Evolutionary conservation across 148 eudicot species (phyloP), one percentile per base, ranked within the genome.

Genomic region (Rhododendron vialii): DNA sequence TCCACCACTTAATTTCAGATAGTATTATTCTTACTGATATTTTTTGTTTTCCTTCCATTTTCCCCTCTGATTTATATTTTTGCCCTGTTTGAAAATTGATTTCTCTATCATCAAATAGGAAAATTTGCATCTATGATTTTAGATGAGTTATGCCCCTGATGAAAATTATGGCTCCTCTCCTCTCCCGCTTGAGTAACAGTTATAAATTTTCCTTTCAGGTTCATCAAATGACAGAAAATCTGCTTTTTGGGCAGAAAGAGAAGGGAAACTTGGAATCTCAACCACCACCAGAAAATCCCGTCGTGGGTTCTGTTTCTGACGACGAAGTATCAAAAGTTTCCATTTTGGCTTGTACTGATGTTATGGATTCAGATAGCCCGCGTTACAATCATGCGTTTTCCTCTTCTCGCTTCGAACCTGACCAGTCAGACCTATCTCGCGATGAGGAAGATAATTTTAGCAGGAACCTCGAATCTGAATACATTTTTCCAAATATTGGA

Each of bases 391-490:
- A 87, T 84, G 91, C 87, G 74, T 80, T 69, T 73, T 85, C 89
- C 80, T 88, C 90, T 30, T 86, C 90, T n/a, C 82, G 88, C 57
- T 88, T 93, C n/a, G 93, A 93, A 59, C 89, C 83, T n/a, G 94
- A 92, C 45, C 93, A 92, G 22, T 92, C 93, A 0, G 93, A 94
- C 81, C 84, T 89, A 43, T 92, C 95, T 7, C 93, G 89, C n/a
- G 92, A 93, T 82, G 93, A 92, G 83, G 95, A 94, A 86, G 94
- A 91, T 86, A 83, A 88, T 90, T 86, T 89, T 59, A 89, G 86
- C 89, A 88, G 77, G 88, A 90, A 50, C 61, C 82, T 92, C 57
- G 67, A 89, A 81, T 90, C 91, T 22, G 86, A 86, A 24, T 85
- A 93, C 80, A 47, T 82, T 20, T 90, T 83, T 53, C 90, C 92